Conservation (phyloP, 352 stramenopile genomes). For the Phytophthora sp. region DNA sequence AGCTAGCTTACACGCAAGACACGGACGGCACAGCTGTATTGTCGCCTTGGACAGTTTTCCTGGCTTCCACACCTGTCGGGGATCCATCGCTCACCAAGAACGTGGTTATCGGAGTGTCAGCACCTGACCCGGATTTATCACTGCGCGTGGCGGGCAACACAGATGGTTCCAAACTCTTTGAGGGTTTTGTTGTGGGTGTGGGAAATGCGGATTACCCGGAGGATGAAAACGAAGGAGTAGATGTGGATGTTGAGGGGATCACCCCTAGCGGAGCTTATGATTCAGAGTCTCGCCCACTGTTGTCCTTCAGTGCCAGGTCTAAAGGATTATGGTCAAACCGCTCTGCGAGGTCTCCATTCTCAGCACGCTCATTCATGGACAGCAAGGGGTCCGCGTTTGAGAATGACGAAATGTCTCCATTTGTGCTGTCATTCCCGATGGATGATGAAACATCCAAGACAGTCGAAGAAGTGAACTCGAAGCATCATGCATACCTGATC, state of each 20-base stretch:
- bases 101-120: constrained; percentile 76
- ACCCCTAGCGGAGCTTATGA: constrained; percentile 36
- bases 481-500: constrained; percentile 77
- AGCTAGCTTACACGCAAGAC: constrained; percentile 79
- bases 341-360: constrained; percentile 55
- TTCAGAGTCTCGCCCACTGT: constrained; percentile 46
- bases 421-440: constrained; percentile 81
- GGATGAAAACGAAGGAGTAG: constrained; percentile 30
- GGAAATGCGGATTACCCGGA: constrained; percentile 51
- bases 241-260: constrained; percentile 8
- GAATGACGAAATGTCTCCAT: constrained; percentile 43
- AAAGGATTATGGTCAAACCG: constrained; percentile 55
- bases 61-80: constrained; percentile 60
- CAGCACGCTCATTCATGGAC: constrained; percentile 45
- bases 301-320: constrained; percentile 41
- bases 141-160: constrained; percentile 72
- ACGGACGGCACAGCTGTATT: constrained; percentile 67
- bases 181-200: constrained; percentile 78
- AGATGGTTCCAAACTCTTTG: constrained; percentile 54
- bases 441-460: constrained; percentile 67
- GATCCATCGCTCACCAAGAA: constrained; percentile 70
- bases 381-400: constrained; percentile 38
- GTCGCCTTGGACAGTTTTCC: constrained; percentile 81
- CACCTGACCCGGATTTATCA: constrained; percentile 61
- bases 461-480: constrained; percentile 54